Base-by-base conservation (phyloP, 176 grass and related monocot species). In the Oryza meridionalis region DNA sequence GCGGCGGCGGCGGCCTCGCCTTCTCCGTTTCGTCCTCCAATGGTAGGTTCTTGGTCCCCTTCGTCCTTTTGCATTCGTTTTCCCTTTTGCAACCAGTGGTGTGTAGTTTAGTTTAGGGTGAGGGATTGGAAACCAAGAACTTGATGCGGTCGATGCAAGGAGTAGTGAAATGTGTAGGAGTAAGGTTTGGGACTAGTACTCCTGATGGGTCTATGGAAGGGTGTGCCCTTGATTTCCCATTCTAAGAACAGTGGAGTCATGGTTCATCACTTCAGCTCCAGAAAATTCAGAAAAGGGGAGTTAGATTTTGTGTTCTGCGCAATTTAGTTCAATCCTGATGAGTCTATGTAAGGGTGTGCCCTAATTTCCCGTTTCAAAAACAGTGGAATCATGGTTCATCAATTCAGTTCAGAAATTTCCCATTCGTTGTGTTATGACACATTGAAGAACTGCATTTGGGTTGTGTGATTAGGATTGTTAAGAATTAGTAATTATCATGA, bases 1-100 rank as follows among this genome's bases (percentile, higher is more conserved):
- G 63, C 33, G 35, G n/a, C n/a, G n/a, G 38, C 6, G 47, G 63
- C 33, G 80, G 32, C 53, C 75, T 75, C 25, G 9, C 64, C 32
- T 38, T 80, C 51, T 87, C 70, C n/a, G 70, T 35, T 43, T 80
- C 88, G 35, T 78, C 46, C 46, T 83, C 80, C 29, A 90, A 90
- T 46, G 80, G 84, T 90, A 83, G 79, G 75, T 83, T 68, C 79
- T 26, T 63, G 45, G 17, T 69, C 21, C 37, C 44, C 13, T 45
- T 17, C 13, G 16, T 49, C 46, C 32, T 22, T 66, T 22, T 66
- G 66, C 1, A 31, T 31, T 22, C 6, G 3, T 9, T 16, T 64
- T 16, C 59, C 12, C 26, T 58, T 51, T 16, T 46, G 53, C 4
- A 63, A 31, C 6, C 32, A 21, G 19, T 72, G 64, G 7, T 75